These are phyloP conservation scores for Saccharomycopsis synnaedendra DNA, from an alignment of 805 yeast genomes.

Conservation along the genomic window DNA sequence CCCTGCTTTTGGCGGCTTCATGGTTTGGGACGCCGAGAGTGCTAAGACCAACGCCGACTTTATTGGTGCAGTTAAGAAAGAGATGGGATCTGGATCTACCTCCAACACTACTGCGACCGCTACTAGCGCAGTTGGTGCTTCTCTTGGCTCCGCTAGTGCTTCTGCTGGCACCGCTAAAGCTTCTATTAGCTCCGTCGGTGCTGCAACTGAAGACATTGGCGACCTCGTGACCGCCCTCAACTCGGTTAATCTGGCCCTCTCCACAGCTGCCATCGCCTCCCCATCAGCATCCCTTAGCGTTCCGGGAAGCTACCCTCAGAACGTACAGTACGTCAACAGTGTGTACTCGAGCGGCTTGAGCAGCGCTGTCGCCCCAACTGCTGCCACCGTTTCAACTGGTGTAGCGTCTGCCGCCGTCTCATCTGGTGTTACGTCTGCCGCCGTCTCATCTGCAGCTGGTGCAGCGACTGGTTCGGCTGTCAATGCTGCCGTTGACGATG, in stretches of 20 bases:
- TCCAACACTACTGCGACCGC: neutral
- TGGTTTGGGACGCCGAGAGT: conserved; percentile 12
- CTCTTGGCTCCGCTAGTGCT: neutral
- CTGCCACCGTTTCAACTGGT: no score
- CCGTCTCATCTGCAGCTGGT: neutral
- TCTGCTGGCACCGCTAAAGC: neutral
- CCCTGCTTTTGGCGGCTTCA: conserved; percentile 13
- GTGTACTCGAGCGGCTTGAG: no score
- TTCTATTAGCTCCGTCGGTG: neutral
- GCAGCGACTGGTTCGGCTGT: neutral
- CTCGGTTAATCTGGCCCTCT: neutral
- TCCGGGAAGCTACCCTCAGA: no score
- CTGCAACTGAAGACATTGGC: neutral
- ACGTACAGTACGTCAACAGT: no score
- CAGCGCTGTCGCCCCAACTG: no score
- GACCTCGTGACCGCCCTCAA: no score
- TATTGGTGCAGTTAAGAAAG: conserved; percentile 7
- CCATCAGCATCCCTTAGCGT: no score
- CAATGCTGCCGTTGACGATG: no score
- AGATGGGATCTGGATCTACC: conserved; percentile 19
- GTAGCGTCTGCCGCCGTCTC: neutral
- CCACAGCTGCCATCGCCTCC: no score
- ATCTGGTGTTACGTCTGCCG: neutral
- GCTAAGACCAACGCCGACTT: conserved; percentile 5
- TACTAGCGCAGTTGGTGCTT: neutral